Base-by-base conservation (phyloP, 1,284 basidiomycete species). In the Tremellales sp. region DNA sequence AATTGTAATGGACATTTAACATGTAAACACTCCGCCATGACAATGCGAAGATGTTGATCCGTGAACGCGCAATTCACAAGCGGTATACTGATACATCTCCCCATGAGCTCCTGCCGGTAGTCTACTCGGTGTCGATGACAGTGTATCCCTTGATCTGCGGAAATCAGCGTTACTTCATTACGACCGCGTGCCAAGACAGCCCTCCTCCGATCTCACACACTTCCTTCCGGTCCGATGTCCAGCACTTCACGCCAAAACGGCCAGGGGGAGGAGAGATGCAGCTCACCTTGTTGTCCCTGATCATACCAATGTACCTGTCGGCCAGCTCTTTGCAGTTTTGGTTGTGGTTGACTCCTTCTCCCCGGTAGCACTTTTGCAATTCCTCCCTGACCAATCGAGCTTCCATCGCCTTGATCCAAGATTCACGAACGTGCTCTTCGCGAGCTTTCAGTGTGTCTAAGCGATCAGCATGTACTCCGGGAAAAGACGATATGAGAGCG, bases 321-420 rank as follows among this genome's bases (percentile, higher is more conserved):
- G 88, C 83, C 48, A 96, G 74, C 73, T 87, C 86, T 69, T 83
- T 85, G 78, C 94, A 98, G 65, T 83, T 88, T 75, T 92, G 86
- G 54, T 87, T 82, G 64, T 89, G 84, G 75, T 96, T 94, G 40
- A 93, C 88, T 47, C 93, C 91, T 77, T 98, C 94, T 19, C 81
- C 80, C 64, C 84, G 81, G 71, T 94, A 89, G 76, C 94, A 98
- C 74, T 91, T 93, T 56, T 84, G 82, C 49, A 98, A 82, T 75
- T 96, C 89, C 56, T 90, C 85, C 56, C 85, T 84, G 46, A 97
- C 89, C 52, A 98, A 79, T 44, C 89, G 83, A 22, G 85, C 84
- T 75, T 97, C 90, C 91, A 97, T 96, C 23, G 87, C 84, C 65
- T 84, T 86, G 40, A 97, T 81, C 94, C 94, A 98, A 49, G 87